phyloP scores from a whole-genome alignment of 768 basidiomycete genomes.

The Termitomyces sp. region DNA sequence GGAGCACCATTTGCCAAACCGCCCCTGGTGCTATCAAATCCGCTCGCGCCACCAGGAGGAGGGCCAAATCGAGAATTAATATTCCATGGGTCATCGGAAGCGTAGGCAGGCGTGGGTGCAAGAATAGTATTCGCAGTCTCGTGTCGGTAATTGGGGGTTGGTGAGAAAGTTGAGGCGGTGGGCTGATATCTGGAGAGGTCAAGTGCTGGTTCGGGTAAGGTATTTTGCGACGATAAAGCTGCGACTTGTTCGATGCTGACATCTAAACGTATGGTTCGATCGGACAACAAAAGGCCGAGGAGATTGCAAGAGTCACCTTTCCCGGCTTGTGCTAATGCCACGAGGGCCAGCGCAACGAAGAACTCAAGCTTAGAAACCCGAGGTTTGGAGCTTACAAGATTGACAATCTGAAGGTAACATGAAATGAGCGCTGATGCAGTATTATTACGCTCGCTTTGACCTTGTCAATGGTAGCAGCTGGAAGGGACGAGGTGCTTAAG shows the following conservation, averaged over 20 bases:
- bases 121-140: constrained; percentile 30
- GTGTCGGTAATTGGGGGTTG: constrained; percentile 44
- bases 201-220: constrained; percentile 71
- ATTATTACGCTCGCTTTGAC: constrained; percentile 36
- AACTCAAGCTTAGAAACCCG: constrained; percentile 88
- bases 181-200: constrained; percentile 59
- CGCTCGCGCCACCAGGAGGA: constrained; percentile 25
- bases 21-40: constrained; percentile 28
- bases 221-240: constrained; percentile 72
- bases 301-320: constrained; percentile 50
- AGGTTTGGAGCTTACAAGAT: constrained; percentile 77
- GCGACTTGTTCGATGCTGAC: constrained; percentile 81
- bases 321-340: constrained; percentile 80
- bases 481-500: constrained; percentile 71
- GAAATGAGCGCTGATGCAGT: neutral
- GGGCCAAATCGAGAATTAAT: constrained; percentile 37
- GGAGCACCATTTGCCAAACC: constrained; percentile 44
- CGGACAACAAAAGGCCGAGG: neutral
- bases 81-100: constrained; percentile 71
- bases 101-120: neutral
- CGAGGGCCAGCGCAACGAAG: constrained; percentile 86
- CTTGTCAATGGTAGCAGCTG: constrained; percentile 81
- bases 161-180: constrained; percentile 49
- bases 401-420: constrained; percentile 68
- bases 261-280: constrained; percentile 40